Percentiles rank a stretch among this genome's conserved stretches.
These are phyloP conservation scores for Nitzschia palea DNA, from an alignment of 108 stramenopile species.

Conservation along the genomic window DNA sequence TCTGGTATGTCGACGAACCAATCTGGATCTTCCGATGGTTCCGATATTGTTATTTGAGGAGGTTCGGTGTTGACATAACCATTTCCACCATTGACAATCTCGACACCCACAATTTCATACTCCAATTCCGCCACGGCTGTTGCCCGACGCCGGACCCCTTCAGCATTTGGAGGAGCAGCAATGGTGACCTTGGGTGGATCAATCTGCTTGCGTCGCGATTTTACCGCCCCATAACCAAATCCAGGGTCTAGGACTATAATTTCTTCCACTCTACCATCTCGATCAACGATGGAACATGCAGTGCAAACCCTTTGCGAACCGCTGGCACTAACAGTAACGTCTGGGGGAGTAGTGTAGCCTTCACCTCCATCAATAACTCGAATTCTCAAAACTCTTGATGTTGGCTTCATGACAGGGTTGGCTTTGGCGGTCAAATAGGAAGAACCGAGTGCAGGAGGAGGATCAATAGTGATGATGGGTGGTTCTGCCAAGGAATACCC, in stretches of 20 bases:
- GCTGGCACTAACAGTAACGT: conserved; percentile 42
- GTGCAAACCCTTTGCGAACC: conserved; percentile 48
- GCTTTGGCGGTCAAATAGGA: conserved; percentile 61
- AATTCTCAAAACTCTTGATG: conserved; percentile 71
- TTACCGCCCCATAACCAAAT: conserved; percentile 64
- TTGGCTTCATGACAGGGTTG: conserved; percentile 52
- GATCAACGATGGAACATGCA: conserved; percentile 72
- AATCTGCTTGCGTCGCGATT: conserved; percentile 31
- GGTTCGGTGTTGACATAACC: conserved; percentile 69
- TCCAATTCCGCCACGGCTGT: conserved; percentile 71
- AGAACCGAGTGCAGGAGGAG: conserved; percentile 80
- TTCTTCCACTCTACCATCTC: conserved; percentile 58
- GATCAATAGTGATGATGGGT: conserved; percentile 43
- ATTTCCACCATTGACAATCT: conserved; percentile 58
- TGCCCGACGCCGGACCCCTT: conserved; percentile 40
- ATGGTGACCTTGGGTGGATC: conserved; percentile 67
- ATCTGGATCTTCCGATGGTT: conserved; percentile 68
- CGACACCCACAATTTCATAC: conserved; percentile 54
- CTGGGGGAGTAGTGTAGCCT: conserved; percentile 61
- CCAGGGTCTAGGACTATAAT: conserved; percentile 79
- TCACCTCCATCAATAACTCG: conserved; percentile 74
- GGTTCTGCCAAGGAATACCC: conserved; percentile 60
- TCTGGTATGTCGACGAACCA: conserved; percentile 64
- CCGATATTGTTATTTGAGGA: conserved; percentile 50
- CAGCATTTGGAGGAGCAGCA: conserved; percentile 29